A percentile compares a stretch with the other conserved stretches of the same genome.
phyloP scores from a whole-genome alignment of 2,329 filamentous ascomycete species.

The Camillea tinctor region DNA sequence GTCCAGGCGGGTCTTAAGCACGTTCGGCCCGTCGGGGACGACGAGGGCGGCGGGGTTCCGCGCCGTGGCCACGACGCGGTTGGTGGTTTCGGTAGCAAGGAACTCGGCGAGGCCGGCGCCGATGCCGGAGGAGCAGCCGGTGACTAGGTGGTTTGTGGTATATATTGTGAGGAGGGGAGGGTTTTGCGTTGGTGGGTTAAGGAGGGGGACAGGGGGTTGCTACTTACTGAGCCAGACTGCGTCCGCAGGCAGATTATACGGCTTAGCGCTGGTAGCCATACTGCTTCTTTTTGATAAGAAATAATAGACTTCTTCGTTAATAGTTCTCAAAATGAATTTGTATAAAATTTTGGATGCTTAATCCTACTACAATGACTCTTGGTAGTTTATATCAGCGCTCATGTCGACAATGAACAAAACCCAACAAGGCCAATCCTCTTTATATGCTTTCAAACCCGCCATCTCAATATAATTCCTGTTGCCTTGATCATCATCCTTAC shows the following conservation, averaged over 20 bases:
- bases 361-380: too few relatives aligned
- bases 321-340: too few relatives aligned
- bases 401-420: background rate
- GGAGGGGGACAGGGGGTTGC: background rate
- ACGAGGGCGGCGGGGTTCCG: conserved; percentile 44
- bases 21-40: conserved; percentile 32
- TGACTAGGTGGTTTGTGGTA: conserved; percentile 18
- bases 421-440: too few relatives aligned
- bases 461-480: too few relatives aligned
- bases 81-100: conserved; percentile 19
- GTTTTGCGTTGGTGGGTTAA: background rate
- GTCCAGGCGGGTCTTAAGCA: conserved; percentile 45
- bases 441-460: too few relatives aligned
- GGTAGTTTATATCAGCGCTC: background rate
- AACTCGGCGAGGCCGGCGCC: conserved; percentile 24
- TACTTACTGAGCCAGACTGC: conserved; percentile 30
- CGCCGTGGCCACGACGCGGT: conserved; percentile 31
- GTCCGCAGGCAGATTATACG: conserved; percentile 23
- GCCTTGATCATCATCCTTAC: too few relatives aligned
- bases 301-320: too few relatives aligned
- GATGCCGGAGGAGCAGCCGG: conserved; percentile 34
- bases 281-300: conserved; percentile 5
- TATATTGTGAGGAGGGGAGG: background rate
- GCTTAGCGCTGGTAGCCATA: background rate
- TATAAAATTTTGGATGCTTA: too few relatives aligned